Percentiles rank a stretch among this genome's conserved stretches.
These are phyloP conservation scores for Guillardia theta DNA, from an alignment of 78 protist genomes.

Conservation along the genomic window DNA sequence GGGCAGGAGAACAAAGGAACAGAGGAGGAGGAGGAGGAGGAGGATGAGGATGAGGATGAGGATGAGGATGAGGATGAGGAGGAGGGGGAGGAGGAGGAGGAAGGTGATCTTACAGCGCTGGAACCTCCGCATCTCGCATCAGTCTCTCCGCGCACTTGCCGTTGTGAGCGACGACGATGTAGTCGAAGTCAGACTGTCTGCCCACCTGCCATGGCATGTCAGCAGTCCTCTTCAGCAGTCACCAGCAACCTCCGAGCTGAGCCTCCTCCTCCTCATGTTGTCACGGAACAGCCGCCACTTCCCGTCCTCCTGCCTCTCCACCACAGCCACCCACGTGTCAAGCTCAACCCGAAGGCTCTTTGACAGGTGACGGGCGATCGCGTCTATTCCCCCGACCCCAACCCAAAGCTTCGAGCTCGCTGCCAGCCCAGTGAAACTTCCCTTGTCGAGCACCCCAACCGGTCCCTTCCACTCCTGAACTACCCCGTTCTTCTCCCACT, in stretches of 20 bases:
- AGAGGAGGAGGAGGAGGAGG: not conserved
- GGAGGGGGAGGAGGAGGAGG: no score
- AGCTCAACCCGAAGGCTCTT: not conserved
- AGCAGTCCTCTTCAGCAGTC: not conserved
- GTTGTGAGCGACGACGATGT: not conserved
- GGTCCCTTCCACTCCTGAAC: not conserved
- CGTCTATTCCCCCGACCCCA: not conserved
- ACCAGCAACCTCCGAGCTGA: not conserved
- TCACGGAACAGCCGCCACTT: not conserved
- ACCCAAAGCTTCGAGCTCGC: not conserved
- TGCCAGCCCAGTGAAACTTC: not conserved
- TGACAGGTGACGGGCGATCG: not conserved
- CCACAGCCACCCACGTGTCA: not conserved
- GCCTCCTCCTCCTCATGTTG: not conserved
- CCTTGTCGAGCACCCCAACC: not conserved
- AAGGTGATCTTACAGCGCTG: no score
- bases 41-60: not conserved
- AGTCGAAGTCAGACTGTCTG: not conserved
- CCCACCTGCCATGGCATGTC: not conserved
- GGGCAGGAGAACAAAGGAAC: not conserved
- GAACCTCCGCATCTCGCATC: constrained; percentile 16
- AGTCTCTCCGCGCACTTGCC: not conserved
- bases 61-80: not conserved
- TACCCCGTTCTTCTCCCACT: not conserved
- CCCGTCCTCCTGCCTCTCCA: not conserved